phyloP scores from a whole-genome alignment of 495 filamentous ascomycete genomes.

The Talaromyces thailandensis region DNA sequence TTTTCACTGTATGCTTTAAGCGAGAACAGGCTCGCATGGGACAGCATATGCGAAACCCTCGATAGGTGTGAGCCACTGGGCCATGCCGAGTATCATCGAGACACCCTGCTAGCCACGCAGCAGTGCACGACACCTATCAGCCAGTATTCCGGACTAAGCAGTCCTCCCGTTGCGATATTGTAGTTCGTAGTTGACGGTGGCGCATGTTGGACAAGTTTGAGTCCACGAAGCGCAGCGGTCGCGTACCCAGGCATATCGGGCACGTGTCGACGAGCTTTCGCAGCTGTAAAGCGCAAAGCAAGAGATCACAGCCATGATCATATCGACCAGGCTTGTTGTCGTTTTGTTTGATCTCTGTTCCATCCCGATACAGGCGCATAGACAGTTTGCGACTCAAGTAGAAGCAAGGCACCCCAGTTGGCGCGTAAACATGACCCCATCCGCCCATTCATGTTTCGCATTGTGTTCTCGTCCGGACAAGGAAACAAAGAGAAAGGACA shows the following conservation, averaged over 20 bases:
- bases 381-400: neutral
- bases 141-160: neutral
- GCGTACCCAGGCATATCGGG: neutral
- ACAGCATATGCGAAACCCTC: neutral
- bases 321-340: neutral
- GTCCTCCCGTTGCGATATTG: neutral
- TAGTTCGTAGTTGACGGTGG: neutral
- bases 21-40: neutral
- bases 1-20: neutral
- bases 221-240: neutral
- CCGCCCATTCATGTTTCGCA: neutral
- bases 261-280: neutral
- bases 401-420: neutral
- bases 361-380: neutral
- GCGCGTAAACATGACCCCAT: neutral
- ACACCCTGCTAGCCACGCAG: neutral
- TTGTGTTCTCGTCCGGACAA: neutral
- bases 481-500: constrained; percentile 8
- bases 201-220: neutral
- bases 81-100: neutral
- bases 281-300: neutral
- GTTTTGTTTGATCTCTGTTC: neutral
- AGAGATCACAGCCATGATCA: neutral
- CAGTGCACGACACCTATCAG: neutral
- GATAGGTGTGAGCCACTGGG: neutral